These are phyloP conservation scores for Aquilaria sinensis DNA, from an alignment of 345 rosid genomes.

Conservation along the genomic window DNA sequence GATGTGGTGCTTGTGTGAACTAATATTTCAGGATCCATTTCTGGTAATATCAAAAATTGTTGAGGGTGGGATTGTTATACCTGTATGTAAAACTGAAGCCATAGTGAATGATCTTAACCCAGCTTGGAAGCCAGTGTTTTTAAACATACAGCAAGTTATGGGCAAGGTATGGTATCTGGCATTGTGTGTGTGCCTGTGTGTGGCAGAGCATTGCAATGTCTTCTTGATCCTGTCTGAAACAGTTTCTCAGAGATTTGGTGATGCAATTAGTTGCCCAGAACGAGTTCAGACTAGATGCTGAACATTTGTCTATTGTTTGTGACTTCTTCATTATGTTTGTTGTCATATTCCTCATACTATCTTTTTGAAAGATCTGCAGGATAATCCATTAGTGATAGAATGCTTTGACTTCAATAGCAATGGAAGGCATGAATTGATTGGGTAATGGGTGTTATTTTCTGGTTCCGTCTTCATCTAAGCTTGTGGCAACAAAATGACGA, in stretches of 20 bases:
- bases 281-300: not conserved
- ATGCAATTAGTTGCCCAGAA: too few species aligned
- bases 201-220: too few species aligned
- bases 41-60: conserved; percentile 75
- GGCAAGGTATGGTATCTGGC: conserved; percentile 52
- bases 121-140: conserved; percentile 66
- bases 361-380: conserved; percentile 29
- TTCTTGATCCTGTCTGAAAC: too few species aligned
- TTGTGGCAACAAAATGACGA: conserved; percentile 4
- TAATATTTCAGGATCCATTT: conserved; percentile 69
- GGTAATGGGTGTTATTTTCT: conserved; percentile 32
- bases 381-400: conserved; percentile 50
- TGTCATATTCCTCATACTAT: too few species aligned
- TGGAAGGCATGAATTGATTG: conserved; percentile 66
- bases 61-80: conserved; percentile 54
- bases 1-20: conserved; percentile 12
- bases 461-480: conserved; percentile 3
- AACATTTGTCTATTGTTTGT: not conserved
- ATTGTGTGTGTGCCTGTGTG: too few species aligned
- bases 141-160: conserved; percentile 84
- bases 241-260: too few species aligned
- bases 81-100: conserved; percentile 89
- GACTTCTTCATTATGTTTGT: conserved; percentile 1
- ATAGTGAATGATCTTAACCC: conserved; percentile 68
- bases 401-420: conserved; percentile 65